Evolutionary conservation across 257 asterid species (phyloP).

Genomic region (Jacaranda copaia): DNA sequence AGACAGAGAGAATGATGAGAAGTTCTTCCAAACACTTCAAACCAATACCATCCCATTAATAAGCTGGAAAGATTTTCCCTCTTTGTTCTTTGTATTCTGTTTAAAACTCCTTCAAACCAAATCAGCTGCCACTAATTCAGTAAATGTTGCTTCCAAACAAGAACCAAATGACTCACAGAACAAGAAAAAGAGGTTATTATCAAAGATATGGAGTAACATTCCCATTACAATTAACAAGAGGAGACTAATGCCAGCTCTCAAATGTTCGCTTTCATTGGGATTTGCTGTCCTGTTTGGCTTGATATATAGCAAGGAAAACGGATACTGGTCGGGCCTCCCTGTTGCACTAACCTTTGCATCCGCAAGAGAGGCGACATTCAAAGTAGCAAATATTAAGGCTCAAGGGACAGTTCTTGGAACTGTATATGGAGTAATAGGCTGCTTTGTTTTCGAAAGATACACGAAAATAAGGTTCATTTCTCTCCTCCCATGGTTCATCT

Average conservation of each 20-base stretch:
- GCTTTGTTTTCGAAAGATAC: slow-evolving; percentile 70
- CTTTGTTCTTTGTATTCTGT: slow-evolving; percentile 76
- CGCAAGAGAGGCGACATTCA: slow-evolving; percentile 77
- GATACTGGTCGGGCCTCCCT: slow-evolving; percentile 82
- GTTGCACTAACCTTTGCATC: slow-evolving; percentile 78
- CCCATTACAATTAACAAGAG: slow-evolving; percentile 39
- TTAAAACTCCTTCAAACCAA: slow-evolving; percentile 61
- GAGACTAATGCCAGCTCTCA: slow-evolving; percentile 71
- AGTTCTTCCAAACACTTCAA: slow-evolving; percentile 63
- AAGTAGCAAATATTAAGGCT: slow-evolving; percentile 72
- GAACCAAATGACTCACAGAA: slow-evolving; percentile 26
- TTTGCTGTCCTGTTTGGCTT: slow-evolving; percentile 70
- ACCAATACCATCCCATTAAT: slow-evolving; percentile 32
- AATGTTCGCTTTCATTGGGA: slow-evolving; percentile 73
- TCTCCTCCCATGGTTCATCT: slow-evolving; percentile 87
- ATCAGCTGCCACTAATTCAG: slow-evolving; percentile 10
- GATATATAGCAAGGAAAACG: slow-evolving; percentile 70
- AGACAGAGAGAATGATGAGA: slow-evolving; percentile 37
- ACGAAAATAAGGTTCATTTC: slow-evolving; percentile 68
- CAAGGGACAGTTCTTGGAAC: slow-evolving; percentile 92
- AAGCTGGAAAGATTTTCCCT: slow-evolving; percentile 50
- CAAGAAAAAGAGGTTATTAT: slow-evolving; percentile 18
- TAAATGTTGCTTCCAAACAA: slow-evolving; percentile 22
- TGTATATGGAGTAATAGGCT: slow-evolving; percentile 79
- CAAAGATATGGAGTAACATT: slow-evolving; percentile 29